Evolutionary conservation across 768 basidiomycete species (phyloP), one percentile per base, ranked within the genome.

Genomic region (Suillus paluster): DNA sequence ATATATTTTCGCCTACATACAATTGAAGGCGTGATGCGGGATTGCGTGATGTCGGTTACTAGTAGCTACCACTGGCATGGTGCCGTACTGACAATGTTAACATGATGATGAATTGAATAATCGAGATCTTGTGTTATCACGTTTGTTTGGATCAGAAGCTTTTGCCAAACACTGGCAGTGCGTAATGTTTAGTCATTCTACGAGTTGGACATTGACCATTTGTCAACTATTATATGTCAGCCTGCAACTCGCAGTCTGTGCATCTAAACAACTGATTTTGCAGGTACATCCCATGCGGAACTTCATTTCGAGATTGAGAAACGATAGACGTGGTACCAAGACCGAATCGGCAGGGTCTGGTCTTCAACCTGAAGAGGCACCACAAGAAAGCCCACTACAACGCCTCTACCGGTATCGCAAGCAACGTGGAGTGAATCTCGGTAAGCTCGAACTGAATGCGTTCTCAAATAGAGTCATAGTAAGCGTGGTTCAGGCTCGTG

Each of bases 351-450:
- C 53, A 25, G 53, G 15, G 10, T 23, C 23, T 38, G 17, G 53
- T 55, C 23, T 39, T 55, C 53, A n/a, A n/a, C n/a, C n/a, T n/a
- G n/a, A 55, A 39, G 53, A 55, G 23, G 23, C 23, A 25, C 23
- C 23, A 11, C 17, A 38, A 25, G 53, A 55, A 39, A 55, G 23
- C 23, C 14, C 23, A 23, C 36, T 38, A 11, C 66, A 70, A 25
- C 41, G 17, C 25, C 36, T 84, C 50, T 81, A 85, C 67, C 80
- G 84, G 41, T 89, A 86, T 75, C 82, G 92, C 64, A 89, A 86
- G 68, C 91, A 91, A 67, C 81, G 86, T 58, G 92, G 92, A n/a
- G 87, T 93, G 6, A 94, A 94, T 72, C 83, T 94, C 11, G 92
- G 92, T 88, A 71, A 71, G 81, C 64, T 34, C 36, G 63, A 60